Percentiles rank a stretch among this genome's conserved stretches.
Conservation (phyloP, 192 early-diverging fungal species). For the Coemansia furcata region DNA sequence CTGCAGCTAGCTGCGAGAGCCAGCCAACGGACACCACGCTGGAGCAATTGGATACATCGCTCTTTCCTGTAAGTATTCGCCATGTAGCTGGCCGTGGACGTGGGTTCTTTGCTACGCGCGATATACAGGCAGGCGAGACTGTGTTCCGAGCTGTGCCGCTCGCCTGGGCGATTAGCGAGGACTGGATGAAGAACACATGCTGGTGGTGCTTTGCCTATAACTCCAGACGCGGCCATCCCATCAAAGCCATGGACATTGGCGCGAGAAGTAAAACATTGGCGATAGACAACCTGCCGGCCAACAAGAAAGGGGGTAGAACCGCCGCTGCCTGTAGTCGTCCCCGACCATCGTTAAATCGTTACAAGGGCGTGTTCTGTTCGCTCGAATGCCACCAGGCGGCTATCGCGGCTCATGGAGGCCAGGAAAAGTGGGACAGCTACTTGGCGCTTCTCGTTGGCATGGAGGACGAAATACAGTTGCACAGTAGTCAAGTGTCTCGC, state of each 20-base stretch:
- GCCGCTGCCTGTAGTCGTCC: background rate
- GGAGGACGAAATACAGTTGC: slow-evolving; percentile 15
- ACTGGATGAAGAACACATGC: slow-evolving; percentile 44
- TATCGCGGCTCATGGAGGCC: slow-evolving; percentile 28
- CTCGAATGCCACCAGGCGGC: slow-evolving; percentile 18
- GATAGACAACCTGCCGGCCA: background rate
- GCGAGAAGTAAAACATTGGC: background rate
- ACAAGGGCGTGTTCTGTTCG: slow-evolving; percentile 46
- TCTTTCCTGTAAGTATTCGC: slow-evolving; percentile 36
- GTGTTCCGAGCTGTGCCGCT: slow-evolving; percentile 36
- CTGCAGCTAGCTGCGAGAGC: background rate
- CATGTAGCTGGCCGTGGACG: slow-evolving; percentile 41
- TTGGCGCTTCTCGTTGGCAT: slow-evolving; percentile 18
- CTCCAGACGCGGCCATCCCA: slow-evolving; percentile 16
- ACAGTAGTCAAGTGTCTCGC: background rate
- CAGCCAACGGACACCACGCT: background rate
- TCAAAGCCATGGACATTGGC: slow-evolving; percentile 17
- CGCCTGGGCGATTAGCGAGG: slow-evolving; percentile 37
- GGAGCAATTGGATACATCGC: background rate
- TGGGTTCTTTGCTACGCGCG: slow-evolving; percentile 44
- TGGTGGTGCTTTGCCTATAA: slow-evolving; percentile 42
- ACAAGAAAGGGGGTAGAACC: background rate
- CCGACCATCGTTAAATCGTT: background rate
- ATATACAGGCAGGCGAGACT: slow-evolving; percentile 26
- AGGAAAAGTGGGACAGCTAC: slow-evolving; percentile 20